Percentiles rank a stretch among this genome's conserved stretches.
phyloP scores from a whole-genome alignment of 768 basidiomycete species.

The Panellus pusillus region DNA sequence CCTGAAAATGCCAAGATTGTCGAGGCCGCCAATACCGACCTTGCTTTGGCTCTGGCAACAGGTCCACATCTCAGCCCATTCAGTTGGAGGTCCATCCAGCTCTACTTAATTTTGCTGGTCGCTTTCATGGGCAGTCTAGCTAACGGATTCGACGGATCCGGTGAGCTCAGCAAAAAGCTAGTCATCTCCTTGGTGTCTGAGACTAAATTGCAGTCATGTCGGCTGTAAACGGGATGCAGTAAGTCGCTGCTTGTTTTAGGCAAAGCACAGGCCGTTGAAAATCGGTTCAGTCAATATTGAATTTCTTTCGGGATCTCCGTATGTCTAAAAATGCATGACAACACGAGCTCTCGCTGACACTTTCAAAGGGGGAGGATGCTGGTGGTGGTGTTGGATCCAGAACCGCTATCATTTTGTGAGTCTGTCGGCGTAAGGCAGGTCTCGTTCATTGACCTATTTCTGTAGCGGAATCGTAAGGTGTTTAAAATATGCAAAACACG shows the following conservation, averaged over 20 bases:
- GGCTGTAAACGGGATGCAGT: slow-evolving; percentile 22
- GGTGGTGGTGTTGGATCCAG: slow-evolving; percentile 21
- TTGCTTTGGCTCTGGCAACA: slow-evolving; percentile 44
- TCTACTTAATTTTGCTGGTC: slow-evolving; percentile 41
- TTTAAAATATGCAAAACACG: not conserved
- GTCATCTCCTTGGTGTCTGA: not conserved
- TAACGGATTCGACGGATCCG: slow-evolving; percentile 49
- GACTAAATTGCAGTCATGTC: slow-evolving; percentile 14
- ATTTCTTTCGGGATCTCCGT: slow-evolving; percentile 15
- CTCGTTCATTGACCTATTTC: not conserved
- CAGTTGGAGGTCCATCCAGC: slow-evolving; percentile 39
- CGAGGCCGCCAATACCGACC: slow-evolving; percentile 42
- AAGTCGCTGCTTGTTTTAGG: not conserved
- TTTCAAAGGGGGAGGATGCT: slow-evolving; percentile 10
- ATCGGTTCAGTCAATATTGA: slow-evolving; percentile 11
- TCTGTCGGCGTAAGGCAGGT: not conserved
- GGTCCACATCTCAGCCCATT: slow-evolving; percentile 42
- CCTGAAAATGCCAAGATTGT: slow-evolving; percentile 24
- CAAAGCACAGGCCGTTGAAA: not conserved
- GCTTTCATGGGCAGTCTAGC: slow-evolving; percentile 48
- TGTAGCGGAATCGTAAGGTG: slow-evolving; percentile 19
- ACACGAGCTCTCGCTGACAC: not conserved
- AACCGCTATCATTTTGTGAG: slow-evolving; percentile 21
- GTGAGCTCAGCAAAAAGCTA: slow-evolving; percentile 23
- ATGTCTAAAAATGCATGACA: not conserved